phyloP scores from a whole-genome alignment of 2,329 filamentous ascomycete species.

The Davidsoniella australis region DNA sequence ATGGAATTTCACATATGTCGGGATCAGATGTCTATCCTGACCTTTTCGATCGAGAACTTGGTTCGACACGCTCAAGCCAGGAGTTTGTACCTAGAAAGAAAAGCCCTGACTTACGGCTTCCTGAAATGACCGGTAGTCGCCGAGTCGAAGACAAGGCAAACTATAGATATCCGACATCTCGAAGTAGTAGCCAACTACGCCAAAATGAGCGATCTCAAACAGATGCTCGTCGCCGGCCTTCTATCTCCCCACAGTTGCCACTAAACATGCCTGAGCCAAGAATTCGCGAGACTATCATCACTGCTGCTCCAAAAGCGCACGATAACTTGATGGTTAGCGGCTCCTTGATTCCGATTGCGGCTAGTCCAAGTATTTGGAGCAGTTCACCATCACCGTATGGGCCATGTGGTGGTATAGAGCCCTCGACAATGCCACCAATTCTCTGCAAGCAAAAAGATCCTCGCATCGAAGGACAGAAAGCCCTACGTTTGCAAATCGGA shows the following conservation, averaged over 20 bases:
- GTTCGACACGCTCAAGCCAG: no score
- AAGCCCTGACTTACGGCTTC: no score
- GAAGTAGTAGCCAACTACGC: not conserved
- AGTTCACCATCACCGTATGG: no score
- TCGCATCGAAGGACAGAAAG: not conserved
- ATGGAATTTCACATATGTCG: no score
- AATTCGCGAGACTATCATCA: not conserved
- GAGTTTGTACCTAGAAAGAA: no score
- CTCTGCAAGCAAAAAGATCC: not conserved
- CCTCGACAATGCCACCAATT: not conserved
- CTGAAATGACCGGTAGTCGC: no score
- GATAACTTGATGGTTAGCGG: not conserved
- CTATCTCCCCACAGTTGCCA: no score
- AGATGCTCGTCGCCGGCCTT: not conserved
- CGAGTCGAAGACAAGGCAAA: no score
- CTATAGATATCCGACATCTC: not conserved
- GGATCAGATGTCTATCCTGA: no score
- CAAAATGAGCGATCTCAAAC: not conserved
- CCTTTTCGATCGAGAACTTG: no score
- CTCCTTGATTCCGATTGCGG: conserved; percentile 2
- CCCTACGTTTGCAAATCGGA: conserved; percentile 1
- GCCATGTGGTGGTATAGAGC: no score
- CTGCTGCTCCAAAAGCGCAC: not conserved
- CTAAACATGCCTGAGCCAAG: not conserved
- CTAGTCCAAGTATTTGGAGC: conserved; percentile 3